Evolutionary conservation across 108 stramenopile genomes (phyloP).

Genomic region (Nitzschia palea): DNA sequence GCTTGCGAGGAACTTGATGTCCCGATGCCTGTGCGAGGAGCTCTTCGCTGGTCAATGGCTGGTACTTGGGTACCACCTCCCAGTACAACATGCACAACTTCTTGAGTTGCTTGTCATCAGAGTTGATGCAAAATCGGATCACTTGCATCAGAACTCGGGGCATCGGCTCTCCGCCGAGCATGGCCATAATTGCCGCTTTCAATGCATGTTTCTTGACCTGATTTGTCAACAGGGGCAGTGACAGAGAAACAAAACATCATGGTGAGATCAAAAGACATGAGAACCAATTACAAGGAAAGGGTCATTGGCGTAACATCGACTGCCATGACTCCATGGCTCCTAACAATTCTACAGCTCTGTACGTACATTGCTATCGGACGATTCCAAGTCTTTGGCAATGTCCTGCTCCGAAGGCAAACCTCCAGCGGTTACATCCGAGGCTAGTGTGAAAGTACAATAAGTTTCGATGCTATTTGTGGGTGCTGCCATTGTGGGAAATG

Average conservation of each 20-base stretch:
- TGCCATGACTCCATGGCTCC: constrained; percentile 1
- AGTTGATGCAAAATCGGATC: constrained; percentile 98
- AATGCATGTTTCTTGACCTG: constrained; percentile 91
- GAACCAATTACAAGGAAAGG: not conserved
- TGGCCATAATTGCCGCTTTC: constrained; percentile 97
- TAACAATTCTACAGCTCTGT: constrained; percentile 5
- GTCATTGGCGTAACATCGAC: constrained; percentile 18
- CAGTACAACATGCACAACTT: constrained; percentile 99
- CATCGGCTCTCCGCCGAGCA: constrained; percentile 97
- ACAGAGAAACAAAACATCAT: not conserved
- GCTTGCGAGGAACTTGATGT: constrained; percentile 83
- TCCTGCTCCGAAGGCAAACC: constrained; percentile 91
- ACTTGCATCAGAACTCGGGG: constrained; percentile 98
- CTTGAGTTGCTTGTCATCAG: constrained; percentile 97
- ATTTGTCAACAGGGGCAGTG: not conserved
- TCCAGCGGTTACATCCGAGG: constrained; percentile 87
- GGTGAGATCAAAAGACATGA: not conserved
- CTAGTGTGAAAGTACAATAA: constrained; percentile 96
- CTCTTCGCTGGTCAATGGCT: constrained; percentile 80
- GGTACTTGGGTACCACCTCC: constrained; percentile 98
- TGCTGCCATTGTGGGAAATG: constrained; percentile 20
- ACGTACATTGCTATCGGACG: constrained; percentile 79
- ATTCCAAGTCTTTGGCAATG: constrained; percentile 93
- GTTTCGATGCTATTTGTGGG: constrained; percentile 86
- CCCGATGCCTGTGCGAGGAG: constrained; percentile 68